Base-by-base conservation (phyloP, 2,329 filamentous ascomycete genomes). In the Emmonsiellopsis sp. region DNA sequence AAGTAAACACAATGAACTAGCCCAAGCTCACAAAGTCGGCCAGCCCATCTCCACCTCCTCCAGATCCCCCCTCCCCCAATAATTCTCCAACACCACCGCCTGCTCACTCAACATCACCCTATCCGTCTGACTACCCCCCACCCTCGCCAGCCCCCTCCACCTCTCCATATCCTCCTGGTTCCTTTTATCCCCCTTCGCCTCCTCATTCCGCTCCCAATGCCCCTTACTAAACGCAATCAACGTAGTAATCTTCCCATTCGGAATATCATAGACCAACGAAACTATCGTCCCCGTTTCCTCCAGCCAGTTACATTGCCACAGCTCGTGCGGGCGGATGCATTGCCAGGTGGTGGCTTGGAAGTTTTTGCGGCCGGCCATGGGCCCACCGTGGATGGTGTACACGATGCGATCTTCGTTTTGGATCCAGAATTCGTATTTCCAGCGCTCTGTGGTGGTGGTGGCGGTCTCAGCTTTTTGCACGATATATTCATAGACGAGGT, bases 401-500 rank as follows among this genome's bases (percentile, higher is more conserved):
- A 82, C 75, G 47, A 81, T 74, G 4, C 78, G 73, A 52, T 73
- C 66, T 14, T 74, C 65, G n/a, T 74, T 79, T 59, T 77, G 78
- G 65, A 81, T 81, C 79, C 80, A 82, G 61, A 83, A 75, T 55
- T 83, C 80, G 58, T 83, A 83, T 1, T 77, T 74, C 80, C 79
- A 83, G 62, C 79, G 82, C 50, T 81, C 76, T 0, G 77, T 73
- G 11, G 11, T 3, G 11, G 11, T 3, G 5, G 76, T 76, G 8
- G 78, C 77, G 1, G 21, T 3, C 1, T 73, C 53, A 2, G 56
- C 57, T 52, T 77, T 73, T 51, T 75, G 64, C 0, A 76, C 77
- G 42, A 74, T 70, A 57, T 82, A 81, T 57, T 82, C 78, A 62
- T 83, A 82, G 51, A 82, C 70, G 1, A 82, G 68, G 56, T 82